Conservation (phyloP, 495 filamentous ascomycete species). For the Thermochaetoides thermophila region DNA sequence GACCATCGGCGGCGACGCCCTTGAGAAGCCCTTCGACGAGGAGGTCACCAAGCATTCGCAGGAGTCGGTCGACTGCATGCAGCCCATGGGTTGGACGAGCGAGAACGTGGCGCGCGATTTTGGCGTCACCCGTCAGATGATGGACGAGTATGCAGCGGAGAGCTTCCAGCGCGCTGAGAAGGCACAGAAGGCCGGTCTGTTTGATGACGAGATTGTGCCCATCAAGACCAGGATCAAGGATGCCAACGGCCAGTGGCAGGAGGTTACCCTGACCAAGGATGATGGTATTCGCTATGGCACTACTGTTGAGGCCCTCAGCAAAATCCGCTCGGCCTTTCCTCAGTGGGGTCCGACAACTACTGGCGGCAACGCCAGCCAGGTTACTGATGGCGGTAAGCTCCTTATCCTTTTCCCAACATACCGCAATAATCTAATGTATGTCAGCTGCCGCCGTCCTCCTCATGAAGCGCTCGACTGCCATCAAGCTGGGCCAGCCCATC, state of each 20-base stretch:
- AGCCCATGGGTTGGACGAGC: constrained; percentile 94
- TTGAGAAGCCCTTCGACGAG: constrained; percentile 60
- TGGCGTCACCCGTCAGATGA: constrained; percentile 57
- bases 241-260: constrained; percentile 60
- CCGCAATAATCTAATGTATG: not conserved
- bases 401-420: not conserved
- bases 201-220: constrained; percentile 88
- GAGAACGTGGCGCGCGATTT: constrained; percentile 96
- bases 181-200: constrained; percentile 86
- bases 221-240: constrained; percentile 71
- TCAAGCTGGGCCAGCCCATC: constrained; percentile 79
- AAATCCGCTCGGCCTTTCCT: constrained; percentile 85
- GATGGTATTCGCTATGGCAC: constrained; percentile 85
- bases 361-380: constrained; percentile 90
- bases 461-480: constrained; percentile 85
- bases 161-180: constrained; percentile 72
- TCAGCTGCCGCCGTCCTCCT: constrained; percentile 70
- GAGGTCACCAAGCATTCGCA: constrained; percentile 54
- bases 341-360: constrained; percentile 78
- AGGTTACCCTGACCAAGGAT: constrained; percentile 66
- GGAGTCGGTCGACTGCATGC: constrained; percentile 73
- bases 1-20: constrained; percentile 52
- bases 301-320: constrained; percentile 62
- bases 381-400: constrained; percentile 65
- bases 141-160: constrained; percentile 78